Conservation (phyloP, 805 yeast genomes). For the Candida coquimbonensis region DNA sequence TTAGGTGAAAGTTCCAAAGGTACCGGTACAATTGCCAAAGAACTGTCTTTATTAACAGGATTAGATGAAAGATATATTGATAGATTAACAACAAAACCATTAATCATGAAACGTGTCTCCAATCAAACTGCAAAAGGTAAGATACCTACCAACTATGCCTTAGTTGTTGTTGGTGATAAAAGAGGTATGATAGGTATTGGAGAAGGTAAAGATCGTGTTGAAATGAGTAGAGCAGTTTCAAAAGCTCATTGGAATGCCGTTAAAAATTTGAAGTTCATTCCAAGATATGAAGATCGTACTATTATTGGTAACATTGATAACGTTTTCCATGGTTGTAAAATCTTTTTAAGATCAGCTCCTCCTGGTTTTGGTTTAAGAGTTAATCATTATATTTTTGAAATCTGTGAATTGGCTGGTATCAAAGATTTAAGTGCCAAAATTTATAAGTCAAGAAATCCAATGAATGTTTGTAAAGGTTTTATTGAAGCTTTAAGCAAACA, state of each 20-base stretch:
- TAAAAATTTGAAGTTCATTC: slow-evolving; percentile 71
- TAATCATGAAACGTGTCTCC: slow-evolving; percentile 73
- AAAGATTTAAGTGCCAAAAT: slow-evolving; percentile 89
- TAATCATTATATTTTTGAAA: slow-evolving; percentile 81
- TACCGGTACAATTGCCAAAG: slow-evolving; percentile 35
- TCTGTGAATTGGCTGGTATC: slow-evolving; percentile 90
- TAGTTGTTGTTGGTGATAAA: slow-evolving; percentile 87
- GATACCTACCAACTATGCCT: slow-evolving; percentile 70
- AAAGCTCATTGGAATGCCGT: slow-evolving; percentile 94
- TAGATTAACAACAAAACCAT: slow-evolving; percentile 54
- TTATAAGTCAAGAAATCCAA: slow-evolving; percentile 85
- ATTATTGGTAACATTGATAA: slow-evolving; percentile 76
- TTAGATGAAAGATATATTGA: slow-evolving; percentile 54
- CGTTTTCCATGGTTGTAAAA: slow-evolving; percentile 81
- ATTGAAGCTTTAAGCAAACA: slow-evolving; percentile 81
- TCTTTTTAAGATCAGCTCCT: slow-evolving; percentile 79
- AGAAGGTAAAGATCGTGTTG: slow-evolving; percentile 83
- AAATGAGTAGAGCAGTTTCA: slow-evolving; percentile 63
- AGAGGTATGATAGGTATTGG: slow-evolving; percentile 94
- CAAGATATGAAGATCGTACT: slow-evolving; percentile 88
- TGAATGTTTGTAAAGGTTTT: slow-evolving; percentile 90
- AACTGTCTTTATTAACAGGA: slow-evolving; percentile 58
- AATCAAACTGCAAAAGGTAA: slow-evolving; percentile 93
- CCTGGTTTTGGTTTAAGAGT: slow-evolving; percentile 92
- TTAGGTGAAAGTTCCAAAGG: slow-evolving; percentile 14